Base-by-base conservation (phyloP, 345 rosid genomes). In the Erysimum cheiranthoides region DNA sequence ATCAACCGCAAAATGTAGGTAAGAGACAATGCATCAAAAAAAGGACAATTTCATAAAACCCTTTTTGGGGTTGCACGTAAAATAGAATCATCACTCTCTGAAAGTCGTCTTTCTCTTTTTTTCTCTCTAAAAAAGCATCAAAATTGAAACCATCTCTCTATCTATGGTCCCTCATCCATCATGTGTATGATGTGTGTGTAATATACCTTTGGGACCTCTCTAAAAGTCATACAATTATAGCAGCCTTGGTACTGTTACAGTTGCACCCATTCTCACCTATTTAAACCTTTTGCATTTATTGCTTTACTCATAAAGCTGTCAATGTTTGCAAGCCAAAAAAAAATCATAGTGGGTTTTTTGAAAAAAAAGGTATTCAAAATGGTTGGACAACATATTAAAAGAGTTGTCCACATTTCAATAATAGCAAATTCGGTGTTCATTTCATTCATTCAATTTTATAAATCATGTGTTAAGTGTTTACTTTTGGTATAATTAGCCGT, bases 211-310 rank as follows among this genome's bases (percentile, higher is more conserved):
- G 74, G 79, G 74, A 75, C 79, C 74, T 75, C 79, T 68, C 56
- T 68, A 51, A 68, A 68, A 57, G 68, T 49, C 53, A 59, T 61
- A 75, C 69, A 68, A 21, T 40, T 42, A 75, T 67, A 75, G 79
- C 79, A 75, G 74, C 79, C 74, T 32, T 61, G 10, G 74, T 76
- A 76, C 64, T 76, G 74, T 61, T 75, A 28, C 74, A 10, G 79
- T 52, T 76, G 56, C 58, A 69, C 79, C 69, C 57, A 68, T 68
- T 68, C 63, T 10, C 61, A 68, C 68, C 74, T 75, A 75, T 31
- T 51, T 62, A 14, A 10, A 53, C 63, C 57, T 32, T 76, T 18
- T 32, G 32, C 74, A 76, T 68, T 76, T 7, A 76, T 1, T 76
- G 70, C 63, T 68, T 52, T 10, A 61, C 70, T 52, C 56, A 21